phyloP scores from a whole-genome alignment of 345 rosid genomes.

The Eucalyptus dawsonii region DNA sequence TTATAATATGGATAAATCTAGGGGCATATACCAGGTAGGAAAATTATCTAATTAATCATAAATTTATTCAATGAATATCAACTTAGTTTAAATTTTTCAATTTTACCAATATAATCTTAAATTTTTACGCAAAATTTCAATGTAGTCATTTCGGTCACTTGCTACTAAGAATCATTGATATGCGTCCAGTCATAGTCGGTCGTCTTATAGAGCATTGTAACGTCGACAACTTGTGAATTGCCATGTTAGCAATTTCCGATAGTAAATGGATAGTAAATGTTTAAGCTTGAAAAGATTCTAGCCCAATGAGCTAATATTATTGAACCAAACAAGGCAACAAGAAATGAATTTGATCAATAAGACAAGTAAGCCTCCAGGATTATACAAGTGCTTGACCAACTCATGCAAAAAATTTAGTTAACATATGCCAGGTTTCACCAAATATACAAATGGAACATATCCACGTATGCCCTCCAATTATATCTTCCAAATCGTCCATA shows the following conservation, averaged over 20 bases:
- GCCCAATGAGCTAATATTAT: no score
- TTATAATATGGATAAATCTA: background rate
- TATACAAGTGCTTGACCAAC: no score
- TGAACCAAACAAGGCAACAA: no score
- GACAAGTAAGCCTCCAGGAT: no score
- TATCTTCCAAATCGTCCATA: no score
- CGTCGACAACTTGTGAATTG: background rate
- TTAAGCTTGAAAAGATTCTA: no score
- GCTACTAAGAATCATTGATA: fast-evolving
- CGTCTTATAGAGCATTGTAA: background rate
- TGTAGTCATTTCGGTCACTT: no score
- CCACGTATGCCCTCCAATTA: no score
- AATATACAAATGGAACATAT: no score
- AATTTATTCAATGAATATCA: background rate
- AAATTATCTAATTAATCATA: background rate
- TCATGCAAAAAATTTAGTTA: no score
- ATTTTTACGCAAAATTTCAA: background rate
- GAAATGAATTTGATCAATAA: no score
- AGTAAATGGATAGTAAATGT: background rate
- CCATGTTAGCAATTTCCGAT: fast-evolving
- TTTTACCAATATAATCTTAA: fast-evolving
- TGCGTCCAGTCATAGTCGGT: fast-evolving
- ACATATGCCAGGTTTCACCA: fast-evolving
- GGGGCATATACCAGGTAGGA: fast-evolving
- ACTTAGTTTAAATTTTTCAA: background rate